These are phyloP conservation scores for Colletotrichum sp. DNA, from an alignment of 2,329 filamentous ascomycete genomes.

Conservation along the genomic window DNA sequence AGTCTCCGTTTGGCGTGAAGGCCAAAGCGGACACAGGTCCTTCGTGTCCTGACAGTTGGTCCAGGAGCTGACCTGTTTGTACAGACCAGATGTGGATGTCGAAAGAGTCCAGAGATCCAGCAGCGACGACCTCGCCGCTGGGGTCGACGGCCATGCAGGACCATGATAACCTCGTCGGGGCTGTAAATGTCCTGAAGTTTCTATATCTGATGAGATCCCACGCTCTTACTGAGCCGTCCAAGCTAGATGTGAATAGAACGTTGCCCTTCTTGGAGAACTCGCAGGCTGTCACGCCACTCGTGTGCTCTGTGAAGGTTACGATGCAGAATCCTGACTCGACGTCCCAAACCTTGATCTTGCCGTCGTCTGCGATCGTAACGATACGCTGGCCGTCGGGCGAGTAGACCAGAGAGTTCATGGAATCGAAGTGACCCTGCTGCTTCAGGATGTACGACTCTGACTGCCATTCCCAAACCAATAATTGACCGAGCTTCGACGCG, in stretches of 20 bases:
- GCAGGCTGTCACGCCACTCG: constrained; percentile 90
- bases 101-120: constrained; percentile 93
- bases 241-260: constrained; percentile 91
- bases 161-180: constrained; percentile 88
- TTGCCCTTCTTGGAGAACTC: constrained; percentile 96
- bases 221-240: constrained; percentile 92
- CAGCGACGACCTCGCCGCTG: constrained; percentile 94
- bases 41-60: constrained; percentile 90
- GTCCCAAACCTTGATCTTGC: constrained; percentile 99
- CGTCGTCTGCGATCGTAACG: constrained; percentile 93
- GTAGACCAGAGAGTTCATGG: constrained; percentile 92
- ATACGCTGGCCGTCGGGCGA: constrained; percentile 93
- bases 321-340: constrained; percentile 96
- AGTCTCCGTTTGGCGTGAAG: constrained; percentile 85
- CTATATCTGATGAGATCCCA: constrained; percentile 97
- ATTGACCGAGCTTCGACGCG: constrained; percentile 90
- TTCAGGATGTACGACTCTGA: constrained; percentile 99
- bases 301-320: constrained; percentile 97
- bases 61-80: constrained; percentile 93
- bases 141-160: constrained; percentile 96
- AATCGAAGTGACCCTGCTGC: constrained; percentile 96
- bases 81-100: constrained; percentile 99
- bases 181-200: constrained; percentile 97
- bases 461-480: constrained; percentile 99
- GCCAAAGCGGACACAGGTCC: constrained; percentile 88